Base-by-base conservation (phyloP, 2,329 filamentous ascomycete genomes). In the Penicillium sp. region DNA sequence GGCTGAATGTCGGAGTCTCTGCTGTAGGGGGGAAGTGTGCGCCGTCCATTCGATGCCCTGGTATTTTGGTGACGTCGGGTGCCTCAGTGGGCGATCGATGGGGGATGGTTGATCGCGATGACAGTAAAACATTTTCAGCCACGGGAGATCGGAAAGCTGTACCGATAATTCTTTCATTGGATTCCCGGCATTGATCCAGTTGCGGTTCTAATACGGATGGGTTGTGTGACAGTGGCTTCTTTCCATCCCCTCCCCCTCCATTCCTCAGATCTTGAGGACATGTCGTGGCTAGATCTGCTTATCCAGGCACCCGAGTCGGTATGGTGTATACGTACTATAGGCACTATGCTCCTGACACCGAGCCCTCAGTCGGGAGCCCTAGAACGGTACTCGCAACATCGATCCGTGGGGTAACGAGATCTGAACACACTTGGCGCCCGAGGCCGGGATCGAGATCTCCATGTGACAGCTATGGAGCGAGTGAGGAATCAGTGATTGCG, bases 11-110 rank as follows among this genome's bases (percentile, higher is more conserved):
- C 57, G 57, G 57, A 43, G 46, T 38, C 15, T 23, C 44, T 59
- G 50, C 54, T 60, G 26, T 57, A 62, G 54, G 28, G 31, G 31
- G 56, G 54, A 54, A 61, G 36, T 42, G 33, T 42, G 45, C 33
- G 33, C 61, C 57, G 47, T 21, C 34, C 18, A 21, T 4, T 21
- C 16, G 34, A 38, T 3, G 21, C 34, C n/a, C n/a, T 8, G 5
- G 8, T 16, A n/a, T 36, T 36, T 36, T 16, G 15, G 33, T 42
- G 39, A 42, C 26, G 23, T 28, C 7, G 33, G 43, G 28, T 21
- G 26, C 23, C n/a, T 15, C 21, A 9, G n/a, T 15, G 31, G 7
- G 15, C n/a, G 28, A 45, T 34, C 28, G 43, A 45, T 10, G 18
- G n/a, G 36, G 18, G n/a, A n/a, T 21, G 18, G 18, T 21, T 21